A percentile compares a stretch with the other conserved stretches of the same genome.
These are phyloP conservation scores for Hemileccinum rubropunctum DNA, from an alignment of 768 basidiomycete species.

Conservation along the genomic window DNA sequence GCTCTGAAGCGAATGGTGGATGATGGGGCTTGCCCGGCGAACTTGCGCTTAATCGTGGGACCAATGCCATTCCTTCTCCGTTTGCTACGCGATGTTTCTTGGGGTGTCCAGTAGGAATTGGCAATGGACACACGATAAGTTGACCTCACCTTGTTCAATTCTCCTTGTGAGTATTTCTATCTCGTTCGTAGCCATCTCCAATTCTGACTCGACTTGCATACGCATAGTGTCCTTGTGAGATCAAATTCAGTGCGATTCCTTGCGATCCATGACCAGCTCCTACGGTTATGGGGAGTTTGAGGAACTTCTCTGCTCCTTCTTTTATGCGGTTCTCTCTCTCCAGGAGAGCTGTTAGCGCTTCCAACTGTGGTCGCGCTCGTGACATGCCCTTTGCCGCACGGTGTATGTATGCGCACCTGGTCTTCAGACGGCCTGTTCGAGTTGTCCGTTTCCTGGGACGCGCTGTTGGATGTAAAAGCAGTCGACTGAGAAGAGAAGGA, in stretches of 20 bases:
- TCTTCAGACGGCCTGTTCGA: conserved; percentile 23
- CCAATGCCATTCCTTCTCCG: conserved; percentile 29
- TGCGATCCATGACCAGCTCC: conserved; percentile 6
- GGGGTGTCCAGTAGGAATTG: background rate
- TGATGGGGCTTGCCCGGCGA: conserved; percentile 33
- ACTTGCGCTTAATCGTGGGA: conserved; percentile 30
- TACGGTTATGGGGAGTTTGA: conserved; percentile 64
- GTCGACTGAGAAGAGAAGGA: conserved; percentile 33
- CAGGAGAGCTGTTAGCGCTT: conserved; percentile 62
- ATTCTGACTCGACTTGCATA: conserved; percentile 69
- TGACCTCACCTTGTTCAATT: conserved; percentile 42
- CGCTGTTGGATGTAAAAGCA: conserved; percentile 19
- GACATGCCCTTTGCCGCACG: background rate
- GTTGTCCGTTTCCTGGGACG: conserved; percentile 24
- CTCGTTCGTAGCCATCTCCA: conserved; percentile 70
- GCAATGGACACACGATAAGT: background rate
- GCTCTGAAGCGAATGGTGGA: conserved; percentile 27
- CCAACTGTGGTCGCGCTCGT: conserved; percentile 46
- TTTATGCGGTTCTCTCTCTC: conserved; percentile 79
- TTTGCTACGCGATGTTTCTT: conserved; percentile 30
- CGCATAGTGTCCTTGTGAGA: conserved; percentile 57
- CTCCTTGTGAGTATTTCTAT: conserved; percentile 61
- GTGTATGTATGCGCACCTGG: conserved; percentile 24
- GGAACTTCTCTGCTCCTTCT: conserved; percentile 88
- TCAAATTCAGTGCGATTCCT: conserved; percentile 8